Evolutionary conservation across 805 yeast species (phyloP).

Genomic region (Pichia ethanolica): DNA sequence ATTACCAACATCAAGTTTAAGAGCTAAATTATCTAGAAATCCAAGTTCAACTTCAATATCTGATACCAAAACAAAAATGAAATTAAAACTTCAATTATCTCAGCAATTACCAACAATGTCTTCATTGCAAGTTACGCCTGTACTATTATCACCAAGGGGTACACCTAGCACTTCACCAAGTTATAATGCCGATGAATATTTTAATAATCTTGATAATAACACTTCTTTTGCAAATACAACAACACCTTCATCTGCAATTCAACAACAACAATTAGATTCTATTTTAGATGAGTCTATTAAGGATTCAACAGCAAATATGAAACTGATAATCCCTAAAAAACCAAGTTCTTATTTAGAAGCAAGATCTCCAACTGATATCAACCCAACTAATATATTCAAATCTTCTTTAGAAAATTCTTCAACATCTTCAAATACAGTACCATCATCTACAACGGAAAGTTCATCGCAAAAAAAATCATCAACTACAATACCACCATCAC

Average conservation of each 20-base stretch:
- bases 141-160: constrained; percentile 26
- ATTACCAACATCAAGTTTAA: constrained; percentile 1
- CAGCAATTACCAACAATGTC: constrained; percentile 16
- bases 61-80: constrained; percentile 12
- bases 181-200: neutral
- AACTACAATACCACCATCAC: neutral
- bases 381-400: neutral
- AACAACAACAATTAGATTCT: neutral
- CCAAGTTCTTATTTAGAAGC: neutral
- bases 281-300: neutral
- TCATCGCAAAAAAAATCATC: neutral
- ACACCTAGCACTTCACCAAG: constrained; percentile 25
- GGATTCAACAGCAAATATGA: neutral
- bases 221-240: too few relatives aligned
- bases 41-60: constrained; percentile 2
- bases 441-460: neutral
- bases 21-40: constrained; percentile 7
- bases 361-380: too few relatives aligned
- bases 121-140: constrained; percentile 16
- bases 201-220: neutral
- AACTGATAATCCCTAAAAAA: neutral
- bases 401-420: neutral
- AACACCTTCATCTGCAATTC: too few relatives aligned
- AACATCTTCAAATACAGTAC: neutral
- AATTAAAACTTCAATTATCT: constrained; percentile 17